Percentiles rank a stretch among this genome's conserved stretches.
phyloP scores from a whole-genome alignment of 2,329 filamentous ascomycete species.

The Trichoderma asperellum region DNA sequence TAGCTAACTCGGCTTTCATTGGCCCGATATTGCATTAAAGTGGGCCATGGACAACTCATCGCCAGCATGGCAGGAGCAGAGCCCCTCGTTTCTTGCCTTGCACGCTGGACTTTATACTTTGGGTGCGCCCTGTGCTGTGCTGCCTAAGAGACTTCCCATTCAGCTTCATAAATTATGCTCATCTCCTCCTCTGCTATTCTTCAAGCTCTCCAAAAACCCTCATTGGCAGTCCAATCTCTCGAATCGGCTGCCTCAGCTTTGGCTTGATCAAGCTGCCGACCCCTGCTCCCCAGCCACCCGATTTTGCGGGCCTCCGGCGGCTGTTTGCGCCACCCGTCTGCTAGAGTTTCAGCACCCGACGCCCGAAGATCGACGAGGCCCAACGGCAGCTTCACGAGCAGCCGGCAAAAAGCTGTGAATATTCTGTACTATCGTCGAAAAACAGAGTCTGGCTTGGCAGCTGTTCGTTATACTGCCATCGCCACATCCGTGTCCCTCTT shows the following conservation, averaged over 20 bases:
- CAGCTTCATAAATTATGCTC: slow-evolving; percentile 5
- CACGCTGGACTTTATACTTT: not conserved
- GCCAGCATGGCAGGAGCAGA: slow-evolving; percentile 15
- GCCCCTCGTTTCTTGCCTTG: not conserved
- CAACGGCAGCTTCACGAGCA: not conserved
- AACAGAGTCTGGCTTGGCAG: not conserved
- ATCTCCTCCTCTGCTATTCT: not conserved
- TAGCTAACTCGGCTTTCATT: not conserved
- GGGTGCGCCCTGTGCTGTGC: not conserved
- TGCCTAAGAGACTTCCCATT: not conserved
- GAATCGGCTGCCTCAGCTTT: not conserved
- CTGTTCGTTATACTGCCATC: not conserved
- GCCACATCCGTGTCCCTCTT: not conserved
- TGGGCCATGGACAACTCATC: slow-evolving; percentile 16
- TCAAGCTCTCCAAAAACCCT: not conserved
- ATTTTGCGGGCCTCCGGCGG: slow-evolving; percentile 27
- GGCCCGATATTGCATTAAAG: not conserved
- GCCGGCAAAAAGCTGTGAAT: not conserved
- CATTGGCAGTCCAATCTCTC: not conserved
- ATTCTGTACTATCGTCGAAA: not conserved
- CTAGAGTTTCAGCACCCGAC: slow-evolving; percentile 20
- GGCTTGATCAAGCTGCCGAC: slow-evolving; percentile 16
- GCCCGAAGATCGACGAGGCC: slow-evolving; percentile 11
- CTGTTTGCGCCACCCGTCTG: slow-evolving; percentile 30
- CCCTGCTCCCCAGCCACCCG: slow-evolving; percentile 29